Percentiles rank a stretch among this genome's conserved stretches.
These are phyloP conservation scores for Conticribra weissflogii DNA, from an alignment of 108 stramenopile species.

Conservation along the genomic window DNA sequence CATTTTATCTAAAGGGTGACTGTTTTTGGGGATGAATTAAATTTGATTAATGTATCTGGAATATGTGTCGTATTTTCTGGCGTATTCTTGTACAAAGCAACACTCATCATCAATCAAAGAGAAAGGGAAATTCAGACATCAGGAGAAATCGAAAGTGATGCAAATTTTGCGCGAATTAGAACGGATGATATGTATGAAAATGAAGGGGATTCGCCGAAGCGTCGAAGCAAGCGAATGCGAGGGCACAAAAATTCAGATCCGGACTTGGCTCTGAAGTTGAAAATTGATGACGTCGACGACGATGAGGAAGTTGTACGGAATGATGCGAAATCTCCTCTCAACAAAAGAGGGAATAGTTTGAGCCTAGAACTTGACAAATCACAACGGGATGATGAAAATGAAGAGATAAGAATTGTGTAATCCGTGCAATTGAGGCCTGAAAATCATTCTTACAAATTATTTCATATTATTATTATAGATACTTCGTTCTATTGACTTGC, in stretches of 20 bases:
- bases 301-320: constrained; percentile 16
- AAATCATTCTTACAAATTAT: no score
- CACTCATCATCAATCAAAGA: constrained; percentile 60
- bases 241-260: constrained; percentile 44
- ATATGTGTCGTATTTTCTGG: constrained; percentile 78
- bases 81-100: constrained; percentile 79
- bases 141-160: constrained; percentile 20
- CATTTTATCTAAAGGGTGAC: constrained; percentile 42
- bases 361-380: constrained; percentile 11
- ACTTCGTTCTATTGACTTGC: no score
- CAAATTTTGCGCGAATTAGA: constrained; percentile 30
- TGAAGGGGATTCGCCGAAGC: constrained; percentile 4
- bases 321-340: not conserved
- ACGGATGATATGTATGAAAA: constrained; percentile 42
- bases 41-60: constrained; percentile 61
- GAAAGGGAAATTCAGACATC: constrained; percentile 23
- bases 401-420: constrained; percentile 13
- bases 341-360: constrained; percentile 4
- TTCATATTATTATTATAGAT: no score
- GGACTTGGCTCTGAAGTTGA: constrained; percentile 35
- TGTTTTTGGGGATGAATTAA: constrained; percentile 75
- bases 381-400: constrained; percentile 4
- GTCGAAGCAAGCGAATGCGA: constrained; percentile 5
- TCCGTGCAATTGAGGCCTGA: not conserved
- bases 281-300: constrained; percentile 19